Evolutionary conservation across 1,284 basidiomycete genomes (phyloP).

Genomic region (Chondrostereum purpureum): DNA sequence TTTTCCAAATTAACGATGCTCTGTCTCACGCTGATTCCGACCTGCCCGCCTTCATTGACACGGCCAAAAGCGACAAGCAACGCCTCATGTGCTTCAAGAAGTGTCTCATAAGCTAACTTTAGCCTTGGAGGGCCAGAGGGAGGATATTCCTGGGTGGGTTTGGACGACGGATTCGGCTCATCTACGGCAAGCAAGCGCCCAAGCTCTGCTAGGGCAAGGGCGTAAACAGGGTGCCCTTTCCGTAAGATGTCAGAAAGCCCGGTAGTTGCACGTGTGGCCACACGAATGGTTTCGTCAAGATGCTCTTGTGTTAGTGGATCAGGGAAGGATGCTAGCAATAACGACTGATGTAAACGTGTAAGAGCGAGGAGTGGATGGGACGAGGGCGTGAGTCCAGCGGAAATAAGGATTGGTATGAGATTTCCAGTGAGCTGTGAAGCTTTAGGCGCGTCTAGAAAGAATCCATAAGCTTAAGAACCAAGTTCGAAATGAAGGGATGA

Average conservation of each 20-base stretch:
- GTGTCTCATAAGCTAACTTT: conserved; percentile 54
- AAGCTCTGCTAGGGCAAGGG: conserved; percentile 70
- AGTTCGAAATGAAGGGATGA: conserved; percentile 6
- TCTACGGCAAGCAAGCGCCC: conserved; percentile 79
- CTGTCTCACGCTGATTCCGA: conserved; percentile 52
- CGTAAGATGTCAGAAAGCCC: conserved; percentile 53
- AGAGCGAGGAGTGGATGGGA: conserved; percentile 76
- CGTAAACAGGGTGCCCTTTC: conserved; percentile 74
- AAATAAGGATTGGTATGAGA: conserved; percentile 54
- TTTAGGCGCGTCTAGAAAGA: conserved; percentile 45
- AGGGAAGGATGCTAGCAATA: conserved; percentile 52
- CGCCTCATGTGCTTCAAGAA: conserved; percentile 55
- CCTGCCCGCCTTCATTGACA: conserved; percentile 53
- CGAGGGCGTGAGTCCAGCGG: conserved; percentile 48
- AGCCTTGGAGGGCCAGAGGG: conserved; percentile 60
- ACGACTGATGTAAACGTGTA: conserved; percentile 58
- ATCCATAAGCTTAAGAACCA: not conserved
- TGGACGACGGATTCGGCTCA: conserved; percentile 35
- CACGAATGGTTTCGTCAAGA: conserved; percentile 60
- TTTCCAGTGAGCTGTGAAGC: conserved; percentile 58
- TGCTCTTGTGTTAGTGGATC: conserved; percentile 33
- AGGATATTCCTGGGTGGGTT: conserved; percentile 37
- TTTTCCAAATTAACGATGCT: conserved; percentile 53
- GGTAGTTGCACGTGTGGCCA: conserved; percentile 47
- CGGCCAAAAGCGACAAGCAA: conserved; percentile 57